A percentile compares a stretch with the other conserved stretches of the same genome.
Conservation (phyloP, 164 flowering plant genomes). For the Berberis thunbergii region DNA sequence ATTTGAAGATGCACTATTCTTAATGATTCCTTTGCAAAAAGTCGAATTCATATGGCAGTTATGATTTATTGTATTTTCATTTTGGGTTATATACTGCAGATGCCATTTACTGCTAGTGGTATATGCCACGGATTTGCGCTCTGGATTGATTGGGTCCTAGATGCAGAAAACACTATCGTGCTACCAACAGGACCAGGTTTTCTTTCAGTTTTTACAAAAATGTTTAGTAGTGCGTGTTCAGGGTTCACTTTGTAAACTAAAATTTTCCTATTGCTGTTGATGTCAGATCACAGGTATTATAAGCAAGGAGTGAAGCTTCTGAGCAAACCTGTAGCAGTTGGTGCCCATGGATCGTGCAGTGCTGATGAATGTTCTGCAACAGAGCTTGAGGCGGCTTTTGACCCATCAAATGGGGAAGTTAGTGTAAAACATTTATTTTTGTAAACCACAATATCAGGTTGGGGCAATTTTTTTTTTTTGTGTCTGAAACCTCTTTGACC, state of each 20-base stretch:
- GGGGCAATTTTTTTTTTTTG: too few species aligned
- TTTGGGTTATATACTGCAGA: conserved; percentile 27
- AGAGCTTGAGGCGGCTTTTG: conserved; percentile 47
- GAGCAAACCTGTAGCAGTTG: conserved; percentile 40
- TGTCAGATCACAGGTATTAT: conserved; percentile 63
- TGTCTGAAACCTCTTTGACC: too few species aligned
- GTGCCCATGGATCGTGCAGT: conserved; percentile 10
- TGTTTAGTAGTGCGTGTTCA: background rate
- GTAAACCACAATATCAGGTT: too few species aligned
- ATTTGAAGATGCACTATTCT: too few species aligned
- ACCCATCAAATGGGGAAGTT: conserved; percentile 59
- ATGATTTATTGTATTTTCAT: background rate
- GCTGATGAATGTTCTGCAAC: conserved; percentile 16
- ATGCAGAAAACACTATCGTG: conserved; percentile 35
- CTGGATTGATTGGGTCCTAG: conserved; percentile 97
- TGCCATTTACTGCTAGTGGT: conserved; percentile 47
- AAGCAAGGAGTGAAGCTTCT: conserved; percentile 94
- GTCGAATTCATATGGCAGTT: too few species aligned
- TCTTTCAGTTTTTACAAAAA: background rate
- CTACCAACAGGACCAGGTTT: conserved; percentile 82
- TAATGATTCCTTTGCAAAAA: too few species aligned
- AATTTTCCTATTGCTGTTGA: background rate
- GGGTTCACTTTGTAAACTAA: background rate
- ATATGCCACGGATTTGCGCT: conserved; percentile 81
- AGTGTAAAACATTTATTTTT: conserved; percentile 26